A percentile compares a stretch with the other conserved stretches of the same genome.
Evolutionary conservation across 108 stramenopile genomes (phyloP).

Genomic region (Seminavis robusta): DNA sequence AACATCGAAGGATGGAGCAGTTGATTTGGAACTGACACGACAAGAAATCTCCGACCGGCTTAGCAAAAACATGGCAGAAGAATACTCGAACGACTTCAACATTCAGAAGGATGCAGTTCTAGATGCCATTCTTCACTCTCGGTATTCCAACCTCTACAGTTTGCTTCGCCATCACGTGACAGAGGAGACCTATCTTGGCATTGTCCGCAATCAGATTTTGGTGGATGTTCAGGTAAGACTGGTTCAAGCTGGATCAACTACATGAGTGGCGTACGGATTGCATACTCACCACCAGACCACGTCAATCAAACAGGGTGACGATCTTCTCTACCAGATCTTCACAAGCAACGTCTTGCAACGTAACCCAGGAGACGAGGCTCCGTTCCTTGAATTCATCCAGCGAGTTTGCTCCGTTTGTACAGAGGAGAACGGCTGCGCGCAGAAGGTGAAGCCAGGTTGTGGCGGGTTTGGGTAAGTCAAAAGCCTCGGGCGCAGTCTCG

Average conservation of each 20-base stretch:
- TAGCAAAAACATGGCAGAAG: conserved; percentile 20
- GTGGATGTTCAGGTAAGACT: conserved; percentile 80
- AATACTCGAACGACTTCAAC: conserved; percentile 10
- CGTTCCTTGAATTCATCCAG: conserved; percentile 90
- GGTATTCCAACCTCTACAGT: conserved; percentile 74
- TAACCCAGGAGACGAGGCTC: conserved; percentile 68
- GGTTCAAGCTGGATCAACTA: neutral
- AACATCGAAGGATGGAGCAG: conserved; percentile 53
- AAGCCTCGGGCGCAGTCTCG: neutral
- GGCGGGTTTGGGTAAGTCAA: conserved; percentile 76
- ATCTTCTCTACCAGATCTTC: conserved; percentile 87
- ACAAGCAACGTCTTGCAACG: conserved; percentile 77
- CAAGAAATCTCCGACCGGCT: conserved; percentile 26
- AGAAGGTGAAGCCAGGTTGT: conserved; percentile 73
- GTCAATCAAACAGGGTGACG: conserved; percentile 46
- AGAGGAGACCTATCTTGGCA: conserved; percentile 67
- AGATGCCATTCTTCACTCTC: conserved; percentile 51
- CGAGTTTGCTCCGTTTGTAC: conserved; percentile 74
- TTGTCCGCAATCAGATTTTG: conserved; percentile 82
- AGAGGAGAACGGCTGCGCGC: conserved; percentile 60
- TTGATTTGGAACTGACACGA: conserved; percentile 42
- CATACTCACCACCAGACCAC: neutral
- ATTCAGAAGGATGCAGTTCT: conserved; percentile 38
- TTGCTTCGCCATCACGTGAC: conserved; percentile 69
- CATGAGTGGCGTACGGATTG: neutral